Percentiles rank a stretch among this genome's conserved stretches.
phyloP scores from a whole-genome alignment of 768 basidiomycete genomes.

The Dendrothele bispora region DNA sequence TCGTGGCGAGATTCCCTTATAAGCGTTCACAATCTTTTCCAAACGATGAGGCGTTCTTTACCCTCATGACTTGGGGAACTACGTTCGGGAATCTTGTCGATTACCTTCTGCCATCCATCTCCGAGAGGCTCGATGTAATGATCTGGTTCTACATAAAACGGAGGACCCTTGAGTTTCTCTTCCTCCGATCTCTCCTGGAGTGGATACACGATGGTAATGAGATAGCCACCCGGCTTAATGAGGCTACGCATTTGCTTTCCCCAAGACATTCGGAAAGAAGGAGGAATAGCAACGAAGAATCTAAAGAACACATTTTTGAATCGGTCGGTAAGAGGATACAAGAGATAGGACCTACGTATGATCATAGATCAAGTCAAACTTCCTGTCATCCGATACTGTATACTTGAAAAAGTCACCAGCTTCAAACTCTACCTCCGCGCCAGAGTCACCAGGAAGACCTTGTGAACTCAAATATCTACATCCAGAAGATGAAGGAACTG shows the following conservation, averaged over 20 bases:
- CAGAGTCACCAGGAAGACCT: slow-evolving; percentile 13
- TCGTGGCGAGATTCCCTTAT: no score
- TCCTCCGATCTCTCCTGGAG: slow-evolving; percentile 39
- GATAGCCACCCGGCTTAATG: slow-evolving; percentile 59
- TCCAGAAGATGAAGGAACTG: background rate
- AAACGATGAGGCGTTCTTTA: slow-evolving; percentile 54
- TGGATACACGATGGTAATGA: slow-evolving; percentile 62
- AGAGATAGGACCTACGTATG: slow-evolving; percentile 46
- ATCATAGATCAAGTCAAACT: slow-evolving; percentile 63
- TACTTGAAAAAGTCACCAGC: slow-evolving; percentile 57
- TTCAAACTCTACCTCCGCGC: slow-evolving; percentile 38
- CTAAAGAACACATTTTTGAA: slow-evolving; percentile 31
- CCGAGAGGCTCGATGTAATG: slow-evolving; percentile 54
- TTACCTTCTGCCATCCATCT: slow-evolving; percentile 49
- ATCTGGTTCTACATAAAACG: slow-evolving; percentile 58
- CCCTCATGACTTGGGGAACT: slow-evolving; percentile 39
- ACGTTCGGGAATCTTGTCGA: slow-evolving; percentile 50
- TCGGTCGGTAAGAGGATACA: background rate
- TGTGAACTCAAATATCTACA: background rate
- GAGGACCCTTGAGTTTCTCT: slow-evolving; percentile 54
- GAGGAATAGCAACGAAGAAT: slow-evolving; percentile 75
- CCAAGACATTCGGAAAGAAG: slow-evolving; percentile 52
- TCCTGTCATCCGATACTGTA: slow-evolving; percentile 30
- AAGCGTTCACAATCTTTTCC: no score
- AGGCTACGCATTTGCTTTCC: slow-evolving; percentile 54